Evolutionary conservation across 2,329 filamentous ascomycete genomes (phyloP), one percentile per base, ranked within the genome.

Genomic region (Stagonosporopsis cucurbitacearum): DNA sequence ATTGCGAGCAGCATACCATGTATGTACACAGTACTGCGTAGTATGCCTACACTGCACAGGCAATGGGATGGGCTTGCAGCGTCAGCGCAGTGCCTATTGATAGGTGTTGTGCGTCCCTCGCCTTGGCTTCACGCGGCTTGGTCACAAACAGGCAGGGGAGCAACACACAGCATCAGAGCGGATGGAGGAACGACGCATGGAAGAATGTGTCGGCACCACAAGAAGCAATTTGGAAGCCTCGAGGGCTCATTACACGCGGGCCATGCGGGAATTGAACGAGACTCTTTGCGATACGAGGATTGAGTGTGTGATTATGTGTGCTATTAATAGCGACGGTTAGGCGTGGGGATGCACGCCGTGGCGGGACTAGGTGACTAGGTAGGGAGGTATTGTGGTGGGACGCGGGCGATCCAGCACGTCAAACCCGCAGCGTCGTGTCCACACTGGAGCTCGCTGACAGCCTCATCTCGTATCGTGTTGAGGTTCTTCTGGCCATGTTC

Each of bases 321-420:
- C 53, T 56, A 56, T 43, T 47, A 47, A 47, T 56, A 56, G 53
- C 15, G 5, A 17, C 30, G 41, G 25, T 26, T n/a, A 47, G 45
- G 47, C 42, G 53, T 47, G 53, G 53, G 42, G 53, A 56, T 46
- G 47, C 53, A 56, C 36, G 42, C 42, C 42, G 35, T 4, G 23
- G 47, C 47, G 48, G 42, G 47, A 33, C 53, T 56, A 56, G n/a
- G n/a, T n/a, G n/a, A n/a, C n/a, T n/a, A n/a, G n/a, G n/a, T n/a
- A n/a, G n/a, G n/a, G n/a, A n/a, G n/a, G n/a, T n/a, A n/a, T n/a
- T n/a, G n/a, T n/a, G n/a, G 53, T 23, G 42, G 53, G 15, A 44
- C 39, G 51, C 44, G 44, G 46, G 53, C 42, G 53, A 55, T 55
- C 52, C 46, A 50, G 26, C 35, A 37, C 41, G 53, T 50, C 36